phyloP scores from a whole-genome alignment of 208 protist genomes.

The Leishmania turanica region DNA sequence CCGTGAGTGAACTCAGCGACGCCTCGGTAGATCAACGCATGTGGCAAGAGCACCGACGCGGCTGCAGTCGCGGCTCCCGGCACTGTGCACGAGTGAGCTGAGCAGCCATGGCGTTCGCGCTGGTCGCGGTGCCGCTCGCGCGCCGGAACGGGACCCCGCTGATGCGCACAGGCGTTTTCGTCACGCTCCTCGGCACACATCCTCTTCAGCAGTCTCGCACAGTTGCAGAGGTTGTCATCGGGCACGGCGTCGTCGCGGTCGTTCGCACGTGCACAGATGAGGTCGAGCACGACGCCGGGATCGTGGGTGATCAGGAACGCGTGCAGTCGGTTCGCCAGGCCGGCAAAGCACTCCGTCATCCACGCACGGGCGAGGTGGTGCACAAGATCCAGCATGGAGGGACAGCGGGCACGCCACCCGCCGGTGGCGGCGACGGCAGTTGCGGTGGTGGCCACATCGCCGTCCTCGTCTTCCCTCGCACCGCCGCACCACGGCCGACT shows the following conservation, averaged over 20 bases:
- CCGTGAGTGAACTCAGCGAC: conserved; percentile 18
- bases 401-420: conserved; percentile 12
- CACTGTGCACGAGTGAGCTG: not conserved
- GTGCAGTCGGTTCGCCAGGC: conserved; percentile 15
- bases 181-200: not conserved
- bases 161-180: not conserved
- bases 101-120: not conserved
- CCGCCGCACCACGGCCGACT: conserved; percentile 17
- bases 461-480: not conserved
- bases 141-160: not conserved
- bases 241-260: not conserved
- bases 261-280: not conserved
- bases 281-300: conserved; percentile 25
- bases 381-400: conserved; percentile 34
- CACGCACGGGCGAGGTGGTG: conserved; percentile 30
- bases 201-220: not conserved
- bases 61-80: not conserved
- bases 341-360: conserved; percentile 32
- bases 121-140: not conserved
- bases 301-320: conserved; percentile 17
- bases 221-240: not conserved
- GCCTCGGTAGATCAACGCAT: conserved; percentile 13
- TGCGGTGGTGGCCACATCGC: not conserved
- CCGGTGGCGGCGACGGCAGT: not conserved
- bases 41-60: not conserved